A percentile compares a stretch with the other conserved stretches of the same genome.
Conservation (phyloP, 2,329 filamentous ascomycete species). For the Mariannaea sp. region DNA sequence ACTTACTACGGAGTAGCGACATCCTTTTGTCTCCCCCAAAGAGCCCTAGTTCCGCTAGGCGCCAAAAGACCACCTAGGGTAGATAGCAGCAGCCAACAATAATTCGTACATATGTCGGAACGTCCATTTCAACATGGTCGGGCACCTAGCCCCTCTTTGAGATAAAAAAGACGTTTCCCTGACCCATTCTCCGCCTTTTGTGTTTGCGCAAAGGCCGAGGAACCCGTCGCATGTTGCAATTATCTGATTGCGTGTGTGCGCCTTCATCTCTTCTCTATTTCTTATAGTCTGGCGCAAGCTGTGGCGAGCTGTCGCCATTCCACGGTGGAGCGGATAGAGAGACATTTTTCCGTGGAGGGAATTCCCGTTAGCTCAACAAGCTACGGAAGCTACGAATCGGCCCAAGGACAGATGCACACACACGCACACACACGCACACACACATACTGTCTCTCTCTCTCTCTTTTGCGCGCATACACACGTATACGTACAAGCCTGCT, state of each 20-base stretch:
- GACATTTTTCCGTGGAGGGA: conserved; percentile 2
- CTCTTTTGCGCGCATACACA: too few relatives aligned
- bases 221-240: conserved; percentile 2
- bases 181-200: neutral
- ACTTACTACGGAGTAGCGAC: too few relatives aligned
- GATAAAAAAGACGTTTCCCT: neutral
- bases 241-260: neutral
- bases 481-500: too few relatives aligned
- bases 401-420: conserved; percentile 8
- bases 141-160: conserved; percentile 33
- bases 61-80: too few relatives aligned
- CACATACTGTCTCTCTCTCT: too few relatives aligned
- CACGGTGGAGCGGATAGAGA: conserved; percentile 4
- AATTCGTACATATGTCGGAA: too few relatives aligned
- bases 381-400: conserved; percentile 14
- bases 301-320: conserved; percentile 4
- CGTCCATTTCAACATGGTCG: neutral
- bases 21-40: conserved; percentile 28
- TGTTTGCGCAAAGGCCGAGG: conserved; percentile 15
- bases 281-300: neutral
- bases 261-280: neutral
- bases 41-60: conserved; percentile 36
- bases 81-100: conserved; percentile 36
- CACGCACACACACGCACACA: too few relatives aligned
- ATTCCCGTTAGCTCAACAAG: conserved; percentile 14